A percentile compares a stretch with the other conserved stretches of the same genome.
Evolutionary conservation across 768 basidiomycete species (phyloP).

Genomic region (Pleurotus tuber-regium): DNA sequence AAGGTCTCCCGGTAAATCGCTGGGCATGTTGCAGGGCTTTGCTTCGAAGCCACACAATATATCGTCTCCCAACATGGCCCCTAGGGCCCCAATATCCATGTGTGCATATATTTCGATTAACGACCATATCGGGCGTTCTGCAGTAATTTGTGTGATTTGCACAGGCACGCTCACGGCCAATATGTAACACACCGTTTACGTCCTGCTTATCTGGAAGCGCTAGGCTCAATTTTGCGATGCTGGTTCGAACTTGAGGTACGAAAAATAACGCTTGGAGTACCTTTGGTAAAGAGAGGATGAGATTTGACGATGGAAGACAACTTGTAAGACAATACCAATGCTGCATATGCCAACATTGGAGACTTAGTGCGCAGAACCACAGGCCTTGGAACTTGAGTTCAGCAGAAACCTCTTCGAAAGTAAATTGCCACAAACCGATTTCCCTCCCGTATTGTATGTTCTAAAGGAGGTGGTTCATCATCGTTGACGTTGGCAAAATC

Average conservation of each 20-base stretch:
- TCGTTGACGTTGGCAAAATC: conserved; percentile 49
- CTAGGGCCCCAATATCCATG: conserved; percentile 63
- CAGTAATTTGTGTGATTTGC: too few relatives aligned
- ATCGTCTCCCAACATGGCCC: conserved; percentile 52
- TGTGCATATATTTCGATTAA: conserved; percentile 67
- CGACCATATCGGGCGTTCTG: conserved; percentile 51
- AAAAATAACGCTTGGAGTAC: conserved; percentile 60
- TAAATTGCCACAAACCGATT: conserved; percentile 51
- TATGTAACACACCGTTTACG: neutral
- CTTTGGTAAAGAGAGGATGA: conserved; percentile 19
- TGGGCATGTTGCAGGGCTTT: conserved; percentile 30
- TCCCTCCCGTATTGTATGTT: conserved; percentile 52
- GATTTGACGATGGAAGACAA: neutral
- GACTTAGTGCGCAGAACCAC: conserved; percentile 62
- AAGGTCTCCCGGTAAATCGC: conserved; percentile 37
- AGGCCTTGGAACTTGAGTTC: conserved; percentile 43
- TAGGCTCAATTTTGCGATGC: conserved; percentile 30
- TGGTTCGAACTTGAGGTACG: conserved; percentile 66
- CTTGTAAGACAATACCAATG: conserved; percentile 40
- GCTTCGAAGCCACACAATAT: conserved; percentile 46
- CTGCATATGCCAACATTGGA: conserved; percentile 53
- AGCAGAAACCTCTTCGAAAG: too few relatives aligned
- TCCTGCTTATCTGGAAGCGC: conserved; percentile 26
- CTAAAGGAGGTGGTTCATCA: conserved; percentile 45
- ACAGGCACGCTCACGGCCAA: too few relatives aligned